Evolutionary conservation across 805 yeast genomes (phyloP), one percentile per base, ranked within the genome.

Genomic region (Suhomyces sp.): DNA sequence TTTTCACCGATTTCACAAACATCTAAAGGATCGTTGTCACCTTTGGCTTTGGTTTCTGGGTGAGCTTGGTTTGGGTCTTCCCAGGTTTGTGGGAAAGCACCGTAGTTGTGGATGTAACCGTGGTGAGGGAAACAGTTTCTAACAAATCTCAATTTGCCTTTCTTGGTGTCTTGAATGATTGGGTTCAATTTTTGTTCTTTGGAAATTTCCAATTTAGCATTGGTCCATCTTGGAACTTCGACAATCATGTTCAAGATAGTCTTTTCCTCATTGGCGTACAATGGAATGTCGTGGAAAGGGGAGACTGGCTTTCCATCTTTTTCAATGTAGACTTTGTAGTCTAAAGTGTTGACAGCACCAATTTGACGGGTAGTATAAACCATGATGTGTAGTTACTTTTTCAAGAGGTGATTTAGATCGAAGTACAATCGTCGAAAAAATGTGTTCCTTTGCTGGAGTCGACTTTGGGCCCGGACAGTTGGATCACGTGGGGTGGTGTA

Each of bases 51-150:
- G 82, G 87, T 75, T 81, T 88, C 75, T 75, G 88, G 67, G 72
- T 69, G 68, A 61, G 79, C 63, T 74, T 82, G 71, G 84, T 89
- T 71, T 46, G 80, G 80, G 65, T 86, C 89, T 71, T 86, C 91
- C 91, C 91, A 86, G 46, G 91, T 86, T 73, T 93, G 97, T 60
- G 98, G 98, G 83, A 93, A 87, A 47, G 97, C 97, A 72, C 98
- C 99, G 72, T 93, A 93, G 80, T 94, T 94, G 79, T 91, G 97
- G 62, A 93, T 93, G 80, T 94, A 93, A 63, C 99, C 99, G 72
- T 94, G 96, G 80, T 89, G 96, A 49, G 99, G 99, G 89, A 93
- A 93, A 73, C 96, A 85, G 83, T 94, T 94, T 79, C 96, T 86
- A 54, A 94, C 98, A 63, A 86, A 94, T 78, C 98, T 85, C 66